Evolutionary conservation across 2,329 filamentous ascomycete genomes (phyloP).

Genomic region (Exophiala oligosperma): DNA sequence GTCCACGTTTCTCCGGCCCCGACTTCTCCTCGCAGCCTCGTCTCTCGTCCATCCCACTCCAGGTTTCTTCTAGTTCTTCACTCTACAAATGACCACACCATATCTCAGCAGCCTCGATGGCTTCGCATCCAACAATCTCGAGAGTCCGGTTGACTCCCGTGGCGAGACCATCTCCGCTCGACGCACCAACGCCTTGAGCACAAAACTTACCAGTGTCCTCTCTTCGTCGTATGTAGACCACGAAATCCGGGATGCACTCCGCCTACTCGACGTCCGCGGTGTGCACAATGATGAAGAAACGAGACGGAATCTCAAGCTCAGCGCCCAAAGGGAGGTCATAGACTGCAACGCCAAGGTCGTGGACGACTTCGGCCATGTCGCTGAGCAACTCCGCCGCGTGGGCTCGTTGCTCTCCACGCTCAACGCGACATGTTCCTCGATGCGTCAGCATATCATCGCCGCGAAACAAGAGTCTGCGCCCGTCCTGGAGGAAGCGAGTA

Average conservation of each 20-base stretch:
- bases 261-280: slow-evolving; percentile 71
- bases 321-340: slow-evolving; percentile 79
- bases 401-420: slow-evolving; percentile 74
- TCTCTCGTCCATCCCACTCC: neutral
- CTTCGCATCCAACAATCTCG: slow-evolving; percentile 8
- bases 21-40: slow-evolving; percentile 2
- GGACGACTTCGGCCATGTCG: slow-evolving; percentile 82
- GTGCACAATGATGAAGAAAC: slow-evolving; percentile 74
- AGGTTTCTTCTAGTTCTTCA: neutral
- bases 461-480: slow-evolving; percentile 73
- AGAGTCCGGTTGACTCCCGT: slow-evolving; percentile 11
- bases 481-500: slow-evolving; percentile 73
- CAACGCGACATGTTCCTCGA: slow-evolving; percentile 76
- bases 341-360: slow-evolving; percentile 89
- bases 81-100: slow-evolving; percentile 12
- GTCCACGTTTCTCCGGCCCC: neutral
- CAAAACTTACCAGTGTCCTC: slow-evolving; percentile 79
- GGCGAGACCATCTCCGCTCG: slow-evolving; percentile 12
- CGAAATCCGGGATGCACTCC: slow-evolving; percentile 83
- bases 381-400: slow-evolving; percentile 85
- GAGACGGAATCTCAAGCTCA: slow-evolving; percentile 68
- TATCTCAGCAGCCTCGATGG: slow-evolving; percentile 17
- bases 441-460: slow-evolving; percentile 74
- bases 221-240: slow-evolving; percentile 91
- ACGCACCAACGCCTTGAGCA: slow-evolving; percentile 65